A percentile compares a stretch with the other conserved stretches of the same genome.
phyloP scores from a whole-genome alignment of 352 stramenopile genomes.

The Phytophthora citricola region DNA sequence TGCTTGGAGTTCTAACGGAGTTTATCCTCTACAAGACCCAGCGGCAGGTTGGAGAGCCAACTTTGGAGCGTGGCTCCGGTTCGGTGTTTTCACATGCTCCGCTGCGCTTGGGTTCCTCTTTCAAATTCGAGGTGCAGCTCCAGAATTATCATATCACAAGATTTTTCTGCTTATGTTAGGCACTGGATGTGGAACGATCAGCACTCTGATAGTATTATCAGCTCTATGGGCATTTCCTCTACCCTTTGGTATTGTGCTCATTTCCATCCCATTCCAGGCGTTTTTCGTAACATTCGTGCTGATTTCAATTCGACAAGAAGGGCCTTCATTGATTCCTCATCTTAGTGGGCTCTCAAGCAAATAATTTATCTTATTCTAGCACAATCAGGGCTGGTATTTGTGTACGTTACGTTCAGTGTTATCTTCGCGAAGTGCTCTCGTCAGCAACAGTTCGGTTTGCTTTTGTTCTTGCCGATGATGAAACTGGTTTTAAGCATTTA shows the following conservation, averaged over 20 bases:
- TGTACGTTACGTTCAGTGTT: constrained; percentile 17
- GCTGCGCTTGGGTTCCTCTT: constrained; percentile 6
- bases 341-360: constrained; percentile 10
- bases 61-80: constrained; percentile 15
- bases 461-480: constrained; percentile 10
- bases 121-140: constrained; percentile 5
- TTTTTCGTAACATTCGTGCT: constrained; percentile 5
- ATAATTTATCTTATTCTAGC: constrained; percentile 9
- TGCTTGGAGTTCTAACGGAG: constrained; percentile 12
- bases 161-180: not conserved
- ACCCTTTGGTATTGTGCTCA: constrained; percentile 9
- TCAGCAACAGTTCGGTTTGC: constrained; percentile 4
- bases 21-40: constrained; percentile 18
- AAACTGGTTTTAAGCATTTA: constrained; percentile 14
- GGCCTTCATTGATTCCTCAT: not conserved
- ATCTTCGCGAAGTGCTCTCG: constrained; percentile 3
- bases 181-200: constrained; percentile 1
- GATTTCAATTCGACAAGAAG: constrained; percentile 6
- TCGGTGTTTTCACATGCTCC: not conserved
- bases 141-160: constrained; percentile 1
- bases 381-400: constrained; percentile 3
- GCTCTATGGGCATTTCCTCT: constrained; percentile 11
- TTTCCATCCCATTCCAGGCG: constrained; percentile 3
- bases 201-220: not conserved
- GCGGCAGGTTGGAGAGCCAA: constrained; percentile 17